phyloP scores from a whole-genome alignment of 805 yeast species.

The Metschnikowia anglica region DNA sequence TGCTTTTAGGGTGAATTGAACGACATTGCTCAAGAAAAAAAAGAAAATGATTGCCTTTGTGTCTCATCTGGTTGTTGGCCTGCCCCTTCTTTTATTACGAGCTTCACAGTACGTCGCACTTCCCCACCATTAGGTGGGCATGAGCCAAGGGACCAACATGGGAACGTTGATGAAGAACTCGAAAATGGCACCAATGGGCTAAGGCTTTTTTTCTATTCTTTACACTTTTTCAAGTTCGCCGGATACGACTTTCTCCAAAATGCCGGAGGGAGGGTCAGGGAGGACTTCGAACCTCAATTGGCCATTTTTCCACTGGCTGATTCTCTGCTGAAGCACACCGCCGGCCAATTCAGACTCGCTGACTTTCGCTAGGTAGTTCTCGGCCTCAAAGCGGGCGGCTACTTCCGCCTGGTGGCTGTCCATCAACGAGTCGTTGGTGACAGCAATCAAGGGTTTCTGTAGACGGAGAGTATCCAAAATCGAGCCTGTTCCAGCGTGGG shows the following conservation, averaged over 20 bases:
- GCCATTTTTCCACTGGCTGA: slow-evolving; percentile 11
- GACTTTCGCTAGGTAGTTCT: slow-evolving; percentile 11
- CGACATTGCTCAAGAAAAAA: too few relatives aligned
- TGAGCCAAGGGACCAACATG: too few relatives aligned
- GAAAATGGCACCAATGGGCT: too few relatives aligned
- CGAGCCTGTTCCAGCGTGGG: slow-evolving; percentile 94
- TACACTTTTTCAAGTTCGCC: slow-evolving; percentile 6
- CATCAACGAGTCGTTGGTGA: slow-evolving; percentile 68
- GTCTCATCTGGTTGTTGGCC: too few relatives aligned
- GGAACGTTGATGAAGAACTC: neutral
- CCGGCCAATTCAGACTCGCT: slow-evolving; percentile 6
- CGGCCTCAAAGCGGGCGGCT: slow-evolving; percentile 17
- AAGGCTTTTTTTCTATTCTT: neutral
- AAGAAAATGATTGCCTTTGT: too few relatives aligned
- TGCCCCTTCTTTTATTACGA: too few relatives aligned
- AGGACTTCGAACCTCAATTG: slow-evolving; percentile 8
- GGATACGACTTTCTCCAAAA: slow-evolving; percentile 11
- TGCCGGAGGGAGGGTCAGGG: slow-evolving; percentile 16
- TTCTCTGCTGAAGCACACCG: slow-evolving; percentile 12
- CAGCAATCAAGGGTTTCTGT: slow-evolving; percentile 60
- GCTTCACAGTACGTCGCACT: too few relatives aligned
- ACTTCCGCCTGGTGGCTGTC: slow-evolving; percentile 22
- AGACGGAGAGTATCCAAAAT: slow-evolving; percentile 71
- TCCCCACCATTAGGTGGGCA: too few relatives aligned
- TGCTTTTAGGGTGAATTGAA: too few relatives aligned